These are phyloP conservation scores for Cordyceps javanica DNA, from an alignment of 2,329 filamentous ascomycete genomes.

Conservation along the genomic window DNA sequence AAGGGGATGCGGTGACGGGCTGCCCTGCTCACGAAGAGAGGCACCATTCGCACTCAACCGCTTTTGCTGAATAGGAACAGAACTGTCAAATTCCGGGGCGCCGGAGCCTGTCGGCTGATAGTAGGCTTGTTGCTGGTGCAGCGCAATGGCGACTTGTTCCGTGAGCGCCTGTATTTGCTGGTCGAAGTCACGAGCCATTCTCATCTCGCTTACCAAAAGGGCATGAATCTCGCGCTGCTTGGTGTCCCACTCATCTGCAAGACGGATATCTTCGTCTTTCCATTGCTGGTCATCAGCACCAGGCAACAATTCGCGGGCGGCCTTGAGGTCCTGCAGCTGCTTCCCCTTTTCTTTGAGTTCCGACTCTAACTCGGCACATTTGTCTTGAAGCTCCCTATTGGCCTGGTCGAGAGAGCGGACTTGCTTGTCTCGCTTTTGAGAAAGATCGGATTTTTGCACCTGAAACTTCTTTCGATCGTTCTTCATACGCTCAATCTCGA, in stretches of 20 bases:
- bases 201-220: slow-evolving; percentile 40
- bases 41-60: slow-evolving; percentile 43
- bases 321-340: slow-evolving; percentile 68
- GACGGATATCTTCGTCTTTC: slow-evolving; percentile 43
- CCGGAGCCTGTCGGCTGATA: slow-evolving; percentile 41
- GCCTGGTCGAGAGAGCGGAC: slow-evolving; percentile 47
- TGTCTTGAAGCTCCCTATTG: slow-evolving; percentile 57
- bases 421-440: slow-evolving; percentile 45
- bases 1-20: slow-evolving; percentile 34
- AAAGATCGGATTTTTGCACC: slow-evolving; percentile 45
- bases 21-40: slow-evolving; percentile 36
- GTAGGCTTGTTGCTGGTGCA: slow-evolving; percentile 38
- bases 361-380: slow-evolving; percentile 59
- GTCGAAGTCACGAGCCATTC: slow-evolving; percentile 40
- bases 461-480: slow-evolving; percentile 49
- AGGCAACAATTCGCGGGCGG: slow-evolving; percentile 57
- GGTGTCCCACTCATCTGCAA: slow-evolving; percentile 51
- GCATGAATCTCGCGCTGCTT: slow-evolving; percentile 48
- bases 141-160: slow-evolving; percentile 39
- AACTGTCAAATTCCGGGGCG: slow-evolving; percentile 42
- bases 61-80: slow-evolving; percentile 36
- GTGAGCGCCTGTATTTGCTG: slow-evolving; percentile 39
- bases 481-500: slow-evolving; percentile 54
- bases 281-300: slow-evolving; percentile 55
- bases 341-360: slow-evolving; percentile 62